These are phyloP conservation scores for Tagetes erecta DNA, from an alignment of 129 eudicot genomes.

Conservation along the genomic window DNA sequence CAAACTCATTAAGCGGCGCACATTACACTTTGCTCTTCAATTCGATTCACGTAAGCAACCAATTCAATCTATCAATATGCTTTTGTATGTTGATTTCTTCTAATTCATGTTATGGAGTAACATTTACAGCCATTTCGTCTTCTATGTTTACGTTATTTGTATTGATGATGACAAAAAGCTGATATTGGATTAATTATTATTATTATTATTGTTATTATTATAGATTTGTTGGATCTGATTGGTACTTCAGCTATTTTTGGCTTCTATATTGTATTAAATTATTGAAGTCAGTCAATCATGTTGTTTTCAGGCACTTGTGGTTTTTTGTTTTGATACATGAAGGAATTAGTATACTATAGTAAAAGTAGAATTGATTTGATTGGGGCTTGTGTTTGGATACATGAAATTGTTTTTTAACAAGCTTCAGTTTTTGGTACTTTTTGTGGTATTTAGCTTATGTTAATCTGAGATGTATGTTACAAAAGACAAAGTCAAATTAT, in stretches of 20 bases:
- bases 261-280: conserved; percentile 11
- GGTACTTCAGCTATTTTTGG: conserved; percentile 37
- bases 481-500: not conserved
- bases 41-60: conserved; percentile 32
- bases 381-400: conserved; percentile 7
- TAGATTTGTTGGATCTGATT: conserved; percentile 31
- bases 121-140: not conserved
- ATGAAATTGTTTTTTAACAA: not conserved
- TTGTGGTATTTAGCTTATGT: not conserved
- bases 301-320: not conserved
- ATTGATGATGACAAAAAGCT: conserved; percentile 19
- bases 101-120: not conserved
- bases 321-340: not conserved
- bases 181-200: not conserved
- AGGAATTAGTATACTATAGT: not conserved
- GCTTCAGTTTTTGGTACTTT: not conserved
- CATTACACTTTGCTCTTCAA: conserved; percentile 35
- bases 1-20: conserved; percentile 21
- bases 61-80: not conserved
- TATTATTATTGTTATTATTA: not conserved
- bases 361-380: not conserved
- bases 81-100: not conserved
- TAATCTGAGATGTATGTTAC: not conserved
- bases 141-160: conserved; percentile 1
- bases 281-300: conserved; percentile 4